Base-by-base conservation (phyloP, 2,329 filamentous ascomycete species). In the Herpotrichia juniperi region DNA sequence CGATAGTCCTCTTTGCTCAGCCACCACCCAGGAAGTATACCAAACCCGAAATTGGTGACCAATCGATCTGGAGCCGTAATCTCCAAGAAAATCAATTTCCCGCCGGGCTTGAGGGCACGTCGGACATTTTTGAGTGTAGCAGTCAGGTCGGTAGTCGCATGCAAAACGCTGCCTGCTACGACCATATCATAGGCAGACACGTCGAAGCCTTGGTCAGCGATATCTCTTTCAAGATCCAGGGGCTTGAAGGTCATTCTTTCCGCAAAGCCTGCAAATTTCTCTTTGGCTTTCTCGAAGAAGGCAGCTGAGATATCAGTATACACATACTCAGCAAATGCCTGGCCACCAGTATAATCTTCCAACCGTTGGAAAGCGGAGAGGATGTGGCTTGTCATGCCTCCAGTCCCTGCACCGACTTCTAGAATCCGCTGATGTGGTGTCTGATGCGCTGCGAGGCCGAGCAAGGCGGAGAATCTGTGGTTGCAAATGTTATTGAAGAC, bases 121-220 rank as follows among this genome's bases (percentile, higher is more conserved):
- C 51, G 46, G 25, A 31, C 28, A 16, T 58, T 52, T 1, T 16
- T 3, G n/a, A 58, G 32, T n/a, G 53, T 50, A 2, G 12, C n/a
- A 12, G 43, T 28, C 9, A 60, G 12, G 12, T 50, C 39, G 7
- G 8, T 30, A 1, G 52, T 56, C 14, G 31, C 31, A 48, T 58
- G 53, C 11, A 58, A 30, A 8, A 78, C 14, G 71, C 52, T 1
- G 77, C 32, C 3, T 79, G 28, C 2, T 81, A 59, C 17, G 11
- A 51, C 42, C 1, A 61, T 14, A 44, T 61, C 51, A 39, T 46
- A 52, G 10, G 24, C 42, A 11, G 28, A 25, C 16, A 16, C 9
- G 4, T 43, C 42, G 32, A 55, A 52, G 5, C 55, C 55, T 42
- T 58, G 55, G 4, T 26, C 17, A 14, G 12, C 14, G 2, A 39